These are phyloP conservation scores for Comarum palustre DNA, from an alignment of 306 rosid species.

Conservation along the genomic window DNA sequence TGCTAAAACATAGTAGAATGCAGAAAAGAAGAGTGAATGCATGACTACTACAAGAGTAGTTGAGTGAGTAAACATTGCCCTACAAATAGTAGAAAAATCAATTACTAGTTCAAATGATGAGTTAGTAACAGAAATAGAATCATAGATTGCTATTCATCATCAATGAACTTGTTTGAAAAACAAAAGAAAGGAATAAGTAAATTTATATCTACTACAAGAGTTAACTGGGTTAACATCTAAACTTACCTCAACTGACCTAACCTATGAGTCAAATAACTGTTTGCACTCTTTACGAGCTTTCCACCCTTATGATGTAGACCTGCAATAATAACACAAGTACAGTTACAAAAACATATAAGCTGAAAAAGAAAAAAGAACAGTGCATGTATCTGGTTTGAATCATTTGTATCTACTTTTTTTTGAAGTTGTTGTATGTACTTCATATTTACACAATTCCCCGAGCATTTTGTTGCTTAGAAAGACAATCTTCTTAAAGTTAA, in stretches of 20 bases:
- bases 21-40: background rate
- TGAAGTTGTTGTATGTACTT: too few relatives aligned
- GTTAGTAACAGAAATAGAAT: background rate
- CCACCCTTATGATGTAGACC: slow-evolving; percentile 62
- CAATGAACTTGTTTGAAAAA: background rate
- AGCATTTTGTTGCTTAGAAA: background rate
- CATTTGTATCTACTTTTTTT: too few relatives aligned
- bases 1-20: background rate
- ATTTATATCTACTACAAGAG: background rate
- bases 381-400: background rate
- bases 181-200: background rate
- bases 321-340: slow-evolving; percentile 31
- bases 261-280: slow-evolving; percentile 7
- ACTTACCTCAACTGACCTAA: slow-evolving; percentile 31
- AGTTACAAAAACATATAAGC: background rate
- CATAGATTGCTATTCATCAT: background rate
- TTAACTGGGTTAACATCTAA: too few relatives aligned
- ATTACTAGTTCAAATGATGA: background rate
- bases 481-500: background rate
- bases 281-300: slow-evolving; percentile 28
- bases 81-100: background rate
- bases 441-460: background rate
- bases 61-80: background rate
- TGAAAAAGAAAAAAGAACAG: background rate
- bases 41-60: background rate